These are phyloP conservation scores for Populus tremula DNA, from an alignment of 345 rosid genomes.

Conservation along the genomic window DNA sequence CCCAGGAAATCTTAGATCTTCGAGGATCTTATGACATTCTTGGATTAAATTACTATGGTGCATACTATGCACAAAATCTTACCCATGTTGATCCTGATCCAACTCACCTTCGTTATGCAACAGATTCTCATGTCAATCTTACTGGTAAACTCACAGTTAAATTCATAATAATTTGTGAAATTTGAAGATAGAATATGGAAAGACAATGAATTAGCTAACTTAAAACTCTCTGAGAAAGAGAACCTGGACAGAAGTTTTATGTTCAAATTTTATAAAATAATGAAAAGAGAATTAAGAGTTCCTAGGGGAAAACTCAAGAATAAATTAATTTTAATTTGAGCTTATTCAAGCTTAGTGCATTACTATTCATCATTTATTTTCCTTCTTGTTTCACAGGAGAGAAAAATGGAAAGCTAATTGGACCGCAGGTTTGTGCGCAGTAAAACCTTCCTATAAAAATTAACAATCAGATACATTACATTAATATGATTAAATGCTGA, in stretches of 20 bases:
- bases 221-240: not conserved
- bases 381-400: too few species aligned
- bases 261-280: too few species aligned
- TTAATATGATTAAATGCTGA: not conserved
- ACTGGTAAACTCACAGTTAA: not conserved
- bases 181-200: not conserved
- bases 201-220: not conserved
- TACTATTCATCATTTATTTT: too few species aligned
- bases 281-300: too few species aligned
- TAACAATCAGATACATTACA: not conserved
- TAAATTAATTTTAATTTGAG: too few species aligned
- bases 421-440: too few species aligned
- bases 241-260: too few species aligned
- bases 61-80: slow-evolving; percentile 6
- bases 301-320: too few species aligned
- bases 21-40: slow-evolving; percentile 16
- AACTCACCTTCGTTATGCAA: not conserved
- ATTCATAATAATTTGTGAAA: too few species aligned
- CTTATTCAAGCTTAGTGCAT: too few species aligned
- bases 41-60: slow-evolving; percentile 13
- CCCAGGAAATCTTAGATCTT: not conserved
- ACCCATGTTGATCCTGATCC: not conserved
- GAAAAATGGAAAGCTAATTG: too few species aligned
- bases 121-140: not conserved
- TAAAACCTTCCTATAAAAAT: not conserved